Percentiles rank a stretch among this genome's conserved stretches.
These are phyloP conservation scores for Chrysanthemum lavandulifolium DNA, from an alignment of 129 eudicot species.

Conservation along the genomic window DNA sequence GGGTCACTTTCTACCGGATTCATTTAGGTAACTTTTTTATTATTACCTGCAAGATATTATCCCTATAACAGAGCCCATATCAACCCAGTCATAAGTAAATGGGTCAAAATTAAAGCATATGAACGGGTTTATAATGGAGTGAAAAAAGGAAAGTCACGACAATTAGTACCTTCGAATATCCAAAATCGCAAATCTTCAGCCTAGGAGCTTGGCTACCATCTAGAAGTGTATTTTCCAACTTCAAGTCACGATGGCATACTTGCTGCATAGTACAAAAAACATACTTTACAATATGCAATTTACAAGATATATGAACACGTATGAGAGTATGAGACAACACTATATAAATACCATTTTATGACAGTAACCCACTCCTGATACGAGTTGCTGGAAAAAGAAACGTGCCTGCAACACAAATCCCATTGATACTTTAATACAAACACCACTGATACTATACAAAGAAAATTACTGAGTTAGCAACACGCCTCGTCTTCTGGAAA, in stretches of 20 bases:
- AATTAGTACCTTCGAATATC: slow-evolving; percentile 77
- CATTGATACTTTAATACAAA: slow-evolving; percentile 5
- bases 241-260: slow-evolving; percentile 92
- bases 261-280: slow-evolving; percentile 51
- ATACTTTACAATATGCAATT: neutral
- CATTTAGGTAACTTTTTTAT: too few species aligned
- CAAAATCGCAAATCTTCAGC: slow-evolving; percentile 91
- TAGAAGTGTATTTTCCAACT: slow-evolving; percentile 79
- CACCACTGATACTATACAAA: neutral
- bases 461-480: slow-evolving; percentile 13
- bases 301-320: too few species aligned
- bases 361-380: slow-evolving; percentile 87
- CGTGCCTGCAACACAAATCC: slow-evolving; percentile 61
- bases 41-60: too few species aligned
- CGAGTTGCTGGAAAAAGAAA: slow-evolving; percentile 88
- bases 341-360: slow-evolving; percentile 64
- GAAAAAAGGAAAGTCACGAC: neutral
- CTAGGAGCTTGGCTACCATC: slow-evolving; percentile 97
- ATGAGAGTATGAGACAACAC: neutral
- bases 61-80: too few species aligned
- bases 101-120: too few species aligned
- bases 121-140: neutral
- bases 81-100: too few species aligned
- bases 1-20: too few species aligned
- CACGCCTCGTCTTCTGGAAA: slow-evolving; percentile 81